Conservation (phyloP, 2,329 filamentous ascomycete genomes). For the Neofusicoccum sp. region DNA sequence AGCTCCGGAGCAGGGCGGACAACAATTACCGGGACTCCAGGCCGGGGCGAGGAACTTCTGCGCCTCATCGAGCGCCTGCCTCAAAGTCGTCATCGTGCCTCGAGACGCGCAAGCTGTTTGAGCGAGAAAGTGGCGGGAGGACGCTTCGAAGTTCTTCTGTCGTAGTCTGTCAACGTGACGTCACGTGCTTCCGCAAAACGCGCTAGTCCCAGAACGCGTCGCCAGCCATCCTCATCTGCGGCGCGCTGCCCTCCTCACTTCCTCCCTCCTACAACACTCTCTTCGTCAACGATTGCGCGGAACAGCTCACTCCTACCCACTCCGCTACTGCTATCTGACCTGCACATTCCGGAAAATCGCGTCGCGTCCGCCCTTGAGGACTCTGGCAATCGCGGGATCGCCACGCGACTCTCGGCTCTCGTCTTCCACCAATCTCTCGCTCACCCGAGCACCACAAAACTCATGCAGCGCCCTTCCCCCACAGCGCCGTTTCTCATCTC, state of each 20-base stretch:
- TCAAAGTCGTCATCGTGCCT: slow-evolving; percentile 21
- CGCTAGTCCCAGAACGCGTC: slow-evolving; percentile 20
- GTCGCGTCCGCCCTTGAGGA: slow-evolving; percentile 26
- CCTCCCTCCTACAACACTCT: slow-evolving; percentile 9
- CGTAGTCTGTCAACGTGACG: not conserved
- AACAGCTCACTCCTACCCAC: not conserved
- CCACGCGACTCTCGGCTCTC: slow-evolving; percentile 22
- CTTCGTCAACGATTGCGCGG: slow-evolving; percentile 12
- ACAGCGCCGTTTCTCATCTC: slow-evolving; percentile 73
- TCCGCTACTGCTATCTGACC: not conserved
- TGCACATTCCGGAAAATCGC: not conserved
- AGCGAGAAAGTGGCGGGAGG: not conserved
- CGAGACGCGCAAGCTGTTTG: not conserved
- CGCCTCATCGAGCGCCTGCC: slow-evolving; percentile 34
- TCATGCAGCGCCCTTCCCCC: slow-evolving; percentile 69
- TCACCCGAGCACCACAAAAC: slow-evolving; percentile 24
- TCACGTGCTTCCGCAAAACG: slow-evolving; percentile 13
- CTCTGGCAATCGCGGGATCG: slow-evolving; percentile 27
- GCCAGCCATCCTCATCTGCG: not conserved
- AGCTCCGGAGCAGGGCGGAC: not conserved
- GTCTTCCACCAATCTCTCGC: slow-evolving; percentile 32
- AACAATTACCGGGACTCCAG: slow-evolving; percentile 6
- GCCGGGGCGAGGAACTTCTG: slow-evolving; percentile 3
- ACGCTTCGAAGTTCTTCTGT: slow-evolving; percentile 3
- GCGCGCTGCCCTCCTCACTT: not conserved